Evolutionary conservation across 2,329 filamentous ascomycete genomes (phyloP).

Genomic region (Beauveria asiatica): DNA sequence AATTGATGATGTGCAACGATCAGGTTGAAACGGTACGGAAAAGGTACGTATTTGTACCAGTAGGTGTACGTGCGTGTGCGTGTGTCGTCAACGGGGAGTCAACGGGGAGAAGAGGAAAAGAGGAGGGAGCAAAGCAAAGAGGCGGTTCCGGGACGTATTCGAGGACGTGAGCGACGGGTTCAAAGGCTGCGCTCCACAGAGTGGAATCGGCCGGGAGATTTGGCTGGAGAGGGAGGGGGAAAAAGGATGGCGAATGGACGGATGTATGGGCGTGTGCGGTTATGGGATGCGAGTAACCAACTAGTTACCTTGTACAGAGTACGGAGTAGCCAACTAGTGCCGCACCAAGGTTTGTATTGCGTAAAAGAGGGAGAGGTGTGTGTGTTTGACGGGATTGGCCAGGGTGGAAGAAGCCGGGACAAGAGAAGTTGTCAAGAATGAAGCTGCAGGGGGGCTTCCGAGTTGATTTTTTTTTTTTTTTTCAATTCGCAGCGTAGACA

Average conservation of each 20-base stretch:
- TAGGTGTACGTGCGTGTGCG: neutral
- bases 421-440: neutral
- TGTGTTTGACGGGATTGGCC: neutral
- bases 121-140: neutral
- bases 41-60: neutral
- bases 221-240: neutral
- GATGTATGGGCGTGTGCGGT: neutral
- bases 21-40: constrained; percentile 9
- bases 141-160: constrained; percentile 11
- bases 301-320: too few relatives aligned
- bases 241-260: neutral
- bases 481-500: neutral
- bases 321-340: too few relatives aligned
- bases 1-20: neutral
- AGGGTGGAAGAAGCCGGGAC: constrained; percentile 7
- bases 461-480: neutral
- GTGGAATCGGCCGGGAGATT: constrained; percentile 13
- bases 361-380: constrained; percentile 3
- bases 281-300: neutral
- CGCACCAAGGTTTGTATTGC: constrained; percentile 10
- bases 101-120: neutral
- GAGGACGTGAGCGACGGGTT: neutral
- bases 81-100: neutral
- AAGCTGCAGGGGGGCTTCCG: neutral
- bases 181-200: constrained; percentile 6